phyloP scores from a whole-genome alignment of 2,329 filamentous ascomycete species.

The Lecanosticta acicola region DNA sequence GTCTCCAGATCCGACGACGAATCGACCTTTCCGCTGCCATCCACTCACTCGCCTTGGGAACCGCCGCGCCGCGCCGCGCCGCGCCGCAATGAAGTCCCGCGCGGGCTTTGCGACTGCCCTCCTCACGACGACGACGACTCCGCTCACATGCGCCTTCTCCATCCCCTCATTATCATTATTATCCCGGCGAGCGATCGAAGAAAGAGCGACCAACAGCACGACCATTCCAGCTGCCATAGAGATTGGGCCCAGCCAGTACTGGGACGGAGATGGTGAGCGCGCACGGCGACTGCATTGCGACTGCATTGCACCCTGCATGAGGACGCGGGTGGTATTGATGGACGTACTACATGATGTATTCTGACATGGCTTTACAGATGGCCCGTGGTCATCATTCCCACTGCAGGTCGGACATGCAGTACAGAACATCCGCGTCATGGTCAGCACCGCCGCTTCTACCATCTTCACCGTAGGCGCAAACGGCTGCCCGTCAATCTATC shows the following conservation, averaged over 20 bases:
- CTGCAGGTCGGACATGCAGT: conserved; percentile 31
- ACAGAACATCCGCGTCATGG: conserved; percentile 32
- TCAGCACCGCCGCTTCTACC: conserved; percentile 30
- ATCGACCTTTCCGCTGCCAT: too few relatives aligned
- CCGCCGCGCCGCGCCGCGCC: too few relatives aligned
- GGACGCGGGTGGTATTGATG: too few relatives aligned
- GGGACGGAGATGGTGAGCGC: conserved; percentile 33
- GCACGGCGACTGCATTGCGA: neutral
- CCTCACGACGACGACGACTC: neutral
- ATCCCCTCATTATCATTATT: conserved; percentile 5
- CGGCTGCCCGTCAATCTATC: conserved; percentile 28
- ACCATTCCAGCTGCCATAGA: conserved; percentile 30
- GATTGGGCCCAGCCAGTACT: conserved; percentile 34
- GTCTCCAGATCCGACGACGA: too few relatives aligned
- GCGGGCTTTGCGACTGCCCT: neutral
- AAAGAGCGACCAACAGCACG: conserved; percentile 14
- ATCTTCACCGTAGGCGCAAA: conserved; percentile 26
- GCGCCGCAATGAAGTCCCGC: neutral
- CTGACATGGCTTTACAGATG: too few relatives aligned
- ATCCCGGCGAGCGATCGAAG: conserved; percentile 2
- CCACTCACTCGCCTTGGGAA: too few relatives aligned
- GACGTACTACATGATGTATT: too few relatives aligned
- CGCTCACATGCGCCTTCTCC: conserved; percentile 8
- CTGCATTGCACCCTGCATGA: neutral
- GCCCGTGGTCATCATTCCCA: conserved; percentile 35